Percentiles rank a stretch among this genome's conserved stretches.
Conservation (phyloP, 2,329 filamentous ascomycete genomes). For the Samsoniella hepiali region DNA sequence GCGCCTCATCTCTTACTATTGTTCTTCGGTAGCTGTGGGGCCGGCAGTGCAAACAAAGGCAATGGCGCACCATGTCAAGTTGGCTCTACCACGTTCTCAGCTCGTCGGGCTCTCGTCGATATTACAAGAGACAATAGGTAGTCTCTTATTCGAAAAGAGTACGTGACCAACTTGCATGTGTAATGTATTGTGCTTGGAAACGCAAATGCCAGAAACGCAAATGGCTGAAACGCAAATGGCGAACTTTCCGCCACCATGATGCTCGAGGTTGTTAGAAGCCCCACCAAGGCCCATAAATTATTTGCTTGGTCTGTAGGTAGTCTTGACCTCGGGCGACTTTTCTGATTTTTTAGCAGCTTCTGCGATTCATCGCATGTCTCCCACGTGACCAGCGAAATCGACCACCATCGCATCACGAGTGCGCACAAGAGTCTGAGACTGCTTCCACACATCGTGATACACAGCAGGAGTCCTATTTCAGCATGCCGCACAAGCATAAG, state of each 20-base stretch:
- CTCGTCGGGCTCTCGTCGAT: background rate
- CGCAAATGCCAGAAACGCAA: background rate
- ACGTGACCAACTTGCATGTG: background rate
- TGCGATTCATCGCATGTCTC: background rate
- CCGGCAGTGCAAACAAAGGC: background rate
- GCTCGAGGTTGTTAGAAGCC: background rate
- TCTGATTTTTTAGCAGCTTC: background rate
- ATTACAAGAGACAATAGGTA: background rate
- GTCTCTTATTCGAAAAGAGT: background rate
- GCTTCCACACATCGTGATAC: background rate
- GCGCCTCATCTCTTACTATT: conserved; percentile 21
- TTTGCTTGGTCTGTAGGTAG: too few species aligned
- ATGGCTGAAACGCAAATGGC: too few species aligned
- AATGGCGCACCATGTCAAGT: background rate
- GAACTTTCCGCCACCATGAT: too few species aligned
- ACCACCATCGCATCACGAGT: background rate
- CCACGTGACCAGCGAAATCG: background rate
- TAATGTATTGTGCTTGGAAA: background rate
- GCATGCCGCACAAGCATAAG: conserved; percentile 87
- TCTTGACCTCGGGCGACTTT: background rate
- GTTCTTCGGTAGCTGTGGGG: conserved; percentile 13
- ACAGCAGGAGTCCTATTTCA: background rate
- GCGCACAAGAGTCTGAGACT: background rate
- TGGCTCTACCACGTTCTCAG: background rate
- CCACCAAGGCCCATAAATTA: background rate